These are phyloP conservation scores for Amauroascus niger DNA, from an alignment of 2,329 filamentous ascomycete genomes.

Conservation along the genomic window DNA sequence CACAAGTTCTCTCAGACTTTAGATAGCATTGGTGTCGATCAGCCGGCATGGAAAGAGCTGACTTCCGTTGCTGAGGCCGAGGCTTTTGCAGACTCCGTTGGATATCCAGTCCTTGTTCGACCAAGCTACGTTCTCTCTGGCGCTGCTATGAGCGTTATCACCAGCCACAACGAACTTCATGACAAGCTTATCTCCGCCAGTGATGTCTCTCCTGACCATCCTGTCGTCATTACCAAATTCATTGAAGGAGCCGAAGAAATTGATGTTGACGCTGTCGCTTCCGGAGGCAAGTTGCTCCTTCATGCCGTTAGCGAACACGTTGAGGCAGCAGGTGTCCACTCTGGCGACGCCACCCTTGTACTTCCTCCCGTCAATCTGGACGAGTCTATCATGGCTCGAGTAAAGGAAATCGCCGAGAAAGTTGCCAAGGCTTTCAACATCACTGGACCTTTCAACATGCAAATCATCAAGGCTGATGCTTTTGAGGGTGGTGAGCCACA, in stretches of 20 bases:
- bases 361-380: slow-evolving; percentile 78
- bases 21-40: slow-evolving; percentile 91
- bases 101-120: slow-evolving; percentile 89
- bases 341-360: slow-evolving; percentile 89
- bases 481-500: slow-evolving; percentile 63
- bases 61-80: slow-evolving; percentile 83
- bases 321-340: slow-evolving; percentile 95
- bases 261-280: slow-evolving; percentile 87
- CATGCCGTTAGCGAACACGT: slow-evolving; percentile 94
- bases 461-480: slow-evolving; percentile 88
- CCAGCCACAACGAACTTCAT: slow-evolving; percentile 76
- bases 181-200: slow-evolving; percentile 88
- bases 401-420: slow-evolving; percentile 94
- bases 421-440: slow-evolving; percentile 96
- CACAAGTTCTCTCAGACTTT: slow-evolving; percentile 98
- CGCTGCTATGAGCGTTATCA: slow-evolving; percentile 96
- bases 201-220: slow-evolving; percentile 88
- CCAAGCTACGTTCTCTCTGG: slow-evolving; percentile 94
- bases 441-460: slow-evolving; percentile 99
- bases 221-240: slow-evolving; percentile 96
- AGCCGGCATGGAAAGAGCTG: slow-evolving; percentile 96
- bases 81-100: slow-evolving; percentile 71
- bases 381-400: slow-evolving; percentile 63
- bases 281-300: slow-evolving; percentile 72
- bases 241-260: slow-evolving; percentile 96